Evolutionary conservation across 352 stramenopile species (phyloP), one percentile per base, ranked within the genome.

Genomic region (Blastocystis sp.): DNA sequence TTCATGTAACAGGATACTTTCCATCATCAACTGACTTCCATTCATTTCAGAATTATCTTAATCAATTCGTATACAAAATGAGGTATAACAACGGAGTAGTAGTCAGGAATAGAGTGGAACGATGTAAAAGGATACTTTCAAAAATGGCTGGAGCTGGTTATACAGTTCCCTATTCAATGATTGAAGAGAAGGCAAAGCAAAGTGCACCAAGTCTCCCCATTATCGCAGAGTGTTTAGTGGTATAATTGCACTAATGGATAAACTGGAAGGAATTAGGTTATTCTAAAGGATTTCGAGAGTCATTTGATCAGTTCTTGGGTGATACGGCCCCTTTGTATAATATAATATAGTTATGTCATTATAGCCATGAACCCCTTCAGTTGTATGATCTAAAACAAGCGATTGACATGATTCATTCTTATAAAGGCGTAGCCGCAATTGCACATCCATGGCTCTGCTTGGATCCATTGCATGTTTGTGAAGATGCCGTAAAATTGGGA

Each of bases 1-100:
- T 84, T 44, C 73, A 84, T 42, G 17, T 84, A 3, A 60, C 73
- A 0, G 51, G 73, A 33, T 84, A 84, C 53, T 84, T 84, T 40
- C 73, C 73, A 19, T 53, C 64, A 19, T 53, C 51, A 9, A 17
- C 73, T 35, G 33, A 84, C 30, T 37, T 84, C 53, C 42, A 22
- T 9, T 54, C 35, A 1, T n/a, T 84, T 51, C 51, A 66, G 17
- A 1, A 4, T 13, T 30, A 69, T 5, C n/a, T 84, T 2, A 57
- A 64, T n/a, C 13, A 30, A 37, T 35, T 35, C 17, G 54, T 84
- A 22, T 37, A 24, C 17, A n/a, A 62, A 0, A 60, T 48, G 7
- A 62, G 64, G 64, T 76, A 22, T 17, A 22, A 27, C n/a, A 22
- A 15, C 13, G 44, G 5, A 44, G 1, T 44, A 9, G 24, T 9